A percentile compares a stretch with the other conserved stretches of the same genome.
phyloP scores from a whole-genome alignment of 345 rosid species.

The Brassica carinata region DNA sequence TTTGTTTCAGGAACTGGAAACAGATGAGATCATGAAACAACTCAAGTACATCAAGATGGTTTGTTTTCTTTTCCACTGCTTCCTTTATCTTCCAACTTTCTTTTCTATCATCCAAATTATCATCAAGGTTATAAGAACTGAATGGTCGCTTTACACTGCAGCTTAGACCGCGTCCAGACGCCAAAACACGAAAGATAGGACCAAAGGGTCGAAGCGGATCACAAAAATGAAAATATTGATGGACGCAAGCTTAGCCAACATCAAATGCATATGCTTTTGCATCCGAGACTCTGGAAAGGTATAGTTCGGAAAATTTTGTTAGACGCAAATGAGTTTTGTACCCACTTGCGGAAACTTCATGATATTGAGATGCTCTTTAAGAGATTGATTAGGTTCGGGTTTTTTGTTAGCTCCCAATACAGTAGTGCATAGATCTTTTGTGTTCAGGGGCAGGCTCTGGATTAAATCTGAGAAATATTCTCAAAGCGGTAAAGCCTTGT shows the following conservation, averaged over 20 bases:
- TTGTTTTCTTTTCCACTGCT: conserved; percentile 28
- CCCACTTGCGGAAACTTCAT: not conserved
- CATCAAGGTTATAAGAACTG: not conserved
- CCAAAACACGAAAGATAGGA: conserved; percentile 46
- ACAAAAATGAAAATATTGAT: conserved; percentile 12
- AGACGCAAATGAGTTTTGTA: conserved; percentile 8
- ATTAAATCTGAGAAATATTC: conserved; percentile 1
- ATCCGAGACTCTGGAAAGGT: conserved; percentile 7
- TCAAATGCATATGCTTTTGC: not conserved
- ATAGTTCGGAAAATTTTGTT: not conserved
- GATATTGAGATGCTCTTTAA: not conserved
- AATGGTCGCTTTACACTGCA: conserved; percentile 40
- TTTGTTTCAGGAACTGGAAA: conserved; percentile 75
- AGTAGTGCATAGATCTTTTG: conserved; percentile 13
- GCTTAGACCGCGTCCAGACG: conserved; percentile 58
- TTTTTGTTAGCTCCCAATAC: conserved; percentile 24
- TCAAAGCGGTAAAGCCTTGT: conserved; percentile 15
- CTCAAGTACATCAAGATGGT: conserved; percentile 76
- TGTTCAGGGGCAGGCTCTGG: not conserved
- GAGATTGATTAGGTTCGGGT: conserved; percentile 13
- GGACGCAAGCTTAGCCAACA: conserved; percentile 5
- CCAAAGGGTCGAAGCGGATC: conserved; percentile 14
- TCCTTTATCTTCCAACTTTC: not conserved
- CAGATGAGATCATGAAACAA: conserved; percentile 75
- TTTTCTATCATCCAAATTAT: not conserved